Percentiles rank a stretch among this genome's conserved stretches.
phyloP scores from a whole-genome alignment of 2,329 filamentous ascomycete genomes.

The Camillea tinctor region DNA sequence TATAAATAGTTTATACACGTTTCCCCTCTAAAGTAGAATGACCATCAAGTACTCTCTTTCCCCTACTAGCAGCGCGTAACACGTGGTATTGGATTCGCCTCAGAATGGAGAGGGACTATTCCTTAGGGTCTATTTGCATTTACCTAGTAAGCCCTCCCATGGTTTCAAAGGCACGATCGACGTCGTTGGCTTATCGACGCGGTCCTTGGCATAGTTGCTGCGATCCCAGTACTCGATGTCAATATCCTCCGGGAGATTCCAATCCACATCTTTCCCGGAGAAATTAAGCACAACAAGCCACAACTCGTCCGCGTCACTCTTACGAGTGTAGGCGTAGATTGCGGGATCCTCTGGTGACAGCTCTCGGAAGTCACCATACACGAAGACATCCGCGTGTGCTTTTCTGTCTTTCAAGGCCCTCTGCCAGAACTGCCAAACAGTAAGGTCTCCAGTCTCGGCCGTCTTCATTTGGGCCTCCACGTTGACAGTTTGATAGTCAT shows the following conservation, averaged over 20 bases:
- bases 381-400: conserved; percentile 55
- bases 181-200: conserved; percentile 21
- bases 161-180: conserved; percentile 21
- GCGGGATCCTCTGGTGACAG: conserved; percentile 19
- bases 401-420: conserved; percentile 53
- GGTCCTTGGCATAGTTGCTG: conserved; percentile 23
- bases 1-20: no score
- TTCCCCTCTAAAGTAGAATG: no score
- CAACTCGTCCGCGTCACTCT: conserved; percentile 20
- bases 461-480: conserved; percentile 49
- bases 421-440: conserved; percentile 62
- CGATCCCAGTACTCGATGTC: conserved; percentile 24
- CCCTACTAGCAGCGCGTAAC: no score
- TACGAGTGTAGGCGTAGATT: conserved; percentile 24
- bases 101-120: no score
- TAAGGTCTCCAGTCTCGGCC: conserved; percentile 37
- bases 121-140: conserved; percentile 3
- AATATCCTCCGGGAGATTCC: conserved; percentile 19
- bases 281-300: conserved; percentile 32
- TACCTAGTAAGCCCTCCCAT: conserved; percentile 30
- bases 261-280: conserved; percentile 25
- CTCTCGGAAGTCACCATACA: conserved; percentile 49
- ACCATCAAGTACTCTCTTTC: no score
- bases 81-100: no score
- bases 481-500: conserved; percentile 54